phyloP scores from a whole-genome alignment of 768 basidiomycete species.

The Panaeolus papilionaceus region DNA sequence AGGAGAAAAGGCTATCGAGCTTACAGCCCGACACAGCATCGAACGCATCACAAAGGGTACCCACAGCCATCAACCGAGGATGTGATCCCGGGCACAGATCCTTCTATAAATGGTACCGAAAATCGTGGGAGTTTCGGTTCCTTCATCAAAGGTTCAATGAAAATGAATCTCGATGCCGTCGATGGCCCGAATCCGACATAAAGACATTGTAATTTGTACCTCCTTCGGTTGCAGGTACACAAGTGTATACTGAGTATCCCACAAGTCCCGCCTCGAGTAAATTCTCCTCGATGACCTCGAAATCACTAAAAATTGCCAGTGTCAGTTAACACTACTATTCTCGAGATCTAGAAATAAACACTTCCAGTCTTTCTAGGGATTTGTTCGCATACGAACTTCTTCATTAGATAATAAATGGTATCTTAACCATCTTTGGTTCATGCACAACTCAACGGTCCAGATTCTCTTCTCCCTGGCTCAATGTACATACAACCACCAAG shows the following conservation, averaged over 20 bases:
- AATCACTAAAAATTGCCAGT: not conserved
- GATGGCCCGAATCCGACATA: not conserved
- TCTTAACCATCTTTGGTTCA: not conserved
- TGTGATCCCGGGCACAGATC: constrained; percentile 3
- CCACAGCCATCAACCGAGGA: not conserved
- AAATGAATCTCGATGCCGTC: constrained; percentile 5
- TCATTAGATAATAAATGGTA: not conserved
- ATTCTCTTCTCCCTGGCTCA: not conserved
- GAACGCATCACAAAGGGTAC: not conserved
- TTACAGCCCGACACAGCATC: constrained; percentile 5
- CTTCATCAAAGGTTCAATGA: not conserved
- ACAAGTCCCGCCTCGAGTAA: not conserved
- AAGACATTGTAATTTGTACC: not conserved
- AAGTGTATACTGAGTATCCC: not conserved
- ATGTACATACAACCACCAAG: not conserved
- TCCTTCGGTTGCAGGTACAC: not conserved
- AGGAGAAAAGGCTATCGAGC: constrained; percentile 6
- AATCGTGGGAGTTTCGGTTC: constrained; percentile 4
- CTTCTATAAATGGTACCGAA: not conserved
- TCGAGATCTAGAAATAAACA: not conserved
- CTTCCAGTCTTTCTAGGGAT: not conserved
- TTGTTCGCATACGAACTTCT: constrained; percentile 1
- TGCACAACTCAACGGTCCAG: not conserved
- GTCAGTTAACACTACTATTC: no score
- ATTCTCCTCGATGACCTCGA: not conserved